These are phyloP conservation scores for Cadophora luteo-olivacea DNA, from an alignment of 2,329 filamentous ascomycete genomes.

Conservation along the genomic window DNA sequence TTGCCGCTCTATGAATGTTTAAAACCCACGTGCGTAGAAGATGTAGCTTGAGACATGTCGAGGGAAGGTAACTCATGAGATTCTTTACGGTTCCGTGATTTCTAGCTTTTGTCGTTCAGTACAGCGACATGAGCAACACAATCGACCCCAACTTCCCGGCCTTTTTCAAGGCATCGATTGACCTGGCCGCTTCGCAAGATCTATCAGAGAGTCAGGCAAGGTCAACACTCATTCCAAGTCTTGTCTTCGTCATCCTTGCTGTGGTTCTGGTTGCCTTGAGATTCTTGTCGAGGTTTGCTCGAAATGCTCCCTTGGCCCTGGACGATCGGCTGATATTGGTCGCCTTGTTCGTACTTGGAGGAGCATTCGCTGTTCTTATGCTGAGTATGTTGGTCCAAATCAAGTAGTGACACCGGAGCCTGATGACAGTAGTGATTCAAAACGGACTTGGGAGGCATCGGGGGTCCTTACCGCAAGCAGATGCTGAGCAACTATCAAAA, in stretches of 20 bases:
- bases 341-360: background rate
- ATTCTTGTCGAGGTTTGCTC: constrained; percentile 7
- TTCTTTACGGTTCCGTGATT: background rate
- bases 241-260: background rate
- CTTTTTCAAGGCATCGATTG: background rate
- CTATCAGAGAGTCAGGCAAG: background rate
- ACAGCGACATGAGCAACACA: background rate
- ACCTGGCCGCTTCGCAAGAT: constrained; percentile 15
- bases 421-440: constrained; percentile 6
- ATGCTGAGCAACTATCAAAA: background rate
- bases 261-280: constrained; percentile 6
- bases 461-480: constrained; percentile 2
- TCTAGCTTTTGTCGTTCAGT: background rate
- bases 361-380: constrained; percentile 1
- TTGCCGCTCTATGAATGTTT: background rate
- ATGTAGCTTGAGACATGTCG: background rate
- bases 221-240: constrained; percentile 1
- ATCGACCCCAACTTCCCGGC: constrained; percentile 9
- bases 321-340: constrained; percentile 16
- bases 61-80: too few relatives aligned
- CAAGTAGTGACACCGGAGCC: background rate
- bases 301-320: background rate
- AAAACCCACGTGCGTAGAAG: background rate
- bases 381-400: constrained; percentile 9
- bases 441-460: constrained; percentile 17